Base-by-base conservation (phyloP, 2,329 filamentous ascomycete species). In the Ophiocordyceps robertsii region DNA sequence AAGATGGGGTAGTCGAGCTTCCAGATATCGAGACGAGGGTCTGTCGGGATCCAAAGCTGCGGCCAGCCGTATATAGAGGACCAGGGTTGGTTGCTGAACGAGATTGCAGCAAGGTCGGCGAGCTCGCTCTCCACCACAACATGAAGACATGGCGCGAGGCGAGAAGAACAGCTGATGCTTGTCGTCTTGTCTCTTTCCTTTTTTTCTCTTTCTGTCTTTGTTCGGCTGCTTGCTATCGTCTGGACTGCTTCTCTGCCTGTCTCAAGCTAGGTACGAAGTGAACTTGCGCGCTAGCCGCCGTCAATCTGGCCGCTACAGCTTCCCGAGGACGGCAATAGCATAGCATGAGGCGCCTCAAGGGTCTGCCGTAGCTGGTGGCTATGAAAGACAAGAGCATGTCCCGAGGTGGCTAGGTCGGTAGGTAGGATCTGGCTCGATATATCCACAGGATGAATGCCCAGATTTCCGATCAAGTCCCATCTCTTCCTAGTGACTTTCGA, bases 201-300 rank as follows among this genome's bases (percentile, higher is more conserved):
- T n/a, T 11, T 40, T 33, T 21, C 42, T 41, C 40, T 46, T 38
- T 46, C 43, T 47, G 41, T 43, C 40, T 47, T 38, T 43, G 65
- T 42, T 44, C 65, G 60, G 67, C 62, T 68, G 80, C 75, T 82
- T 29, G 80, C 81, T 84, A 84, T 78, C 78, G 74, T 79, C 73
- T 76, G 77, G 76, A 55, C 56, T 62, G 39, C 50, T 60, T 49
- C 43, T 57, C 53, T 58, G 55, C 56, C 56, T 61, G 57, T 59
- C 51, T 61, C 63, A 64, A 64, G 63, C 79, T 84, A 83, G 75
- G 73, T 76, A 75, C 73, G 73, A 75, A 75, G 72, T 77, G 67
- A 67, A 67, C 65, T 69, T 64, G 68, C 70, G 71, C 69, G 70
- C 72, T 75, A 75, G 67, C 67, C 70, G 70, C 72, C 70, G 65